phyloP scores from a whole-genome alignment of 2,329 filamentous ascomycete species.

The Xylaria sp. region DNA sequence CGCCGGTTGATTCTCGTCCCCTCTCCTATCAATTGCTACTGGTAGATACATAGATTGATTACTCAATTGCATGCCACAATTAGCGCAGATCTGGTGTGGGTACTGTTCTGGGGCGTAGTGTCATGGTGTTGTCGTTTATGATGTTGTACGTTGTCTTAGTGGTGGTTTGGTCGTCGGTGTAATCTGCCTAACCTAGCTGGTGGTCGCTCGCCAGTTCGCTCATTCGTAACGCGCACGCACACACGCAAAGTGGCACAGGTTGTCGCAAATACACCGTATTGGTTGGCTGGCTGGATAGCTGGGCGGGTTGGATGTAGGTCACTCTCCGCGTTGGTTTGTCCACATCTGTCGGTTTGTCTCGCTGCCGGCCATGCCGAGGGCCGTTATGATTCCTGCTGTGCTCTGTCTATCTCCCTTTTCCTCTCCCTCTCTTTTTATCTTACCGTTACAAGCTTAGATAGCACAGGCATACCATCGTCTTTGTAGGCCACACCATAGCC shows the following conservation, averaged over 20 bases:
- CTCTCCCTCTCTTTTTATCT: no score
- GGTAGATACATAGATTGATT: neutral
- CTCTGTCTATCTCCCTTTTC: neutral
- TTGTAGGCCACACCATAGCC: neutral
- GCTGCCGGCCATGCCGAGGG: conserved; percentile 26
- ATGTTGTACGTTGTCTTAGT: neutral
- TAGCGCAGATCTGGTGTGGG: no score
- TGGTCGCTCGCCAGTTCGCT: no score
- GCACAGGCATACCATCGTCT: no score
- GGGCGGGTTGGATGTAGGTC: no score
- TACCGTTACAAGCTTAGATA: no score
- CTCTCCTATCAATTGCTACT: neutral
- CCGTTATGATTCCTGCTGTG: neutral
- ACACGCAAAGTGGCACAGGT: neutral
- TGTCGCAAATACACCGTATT: neutral
- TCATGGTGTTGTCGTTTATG: neutral
- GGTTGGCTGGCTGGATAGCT: neutral
- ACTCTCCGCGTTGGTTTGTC: no score
- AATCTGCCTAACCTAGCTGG: no score
- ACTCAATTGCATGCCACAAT: no score
- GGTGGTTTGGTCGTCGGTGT: neutral
- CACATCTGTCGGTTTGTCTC: conserved; percentile 7
- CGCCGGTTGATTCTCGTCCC: neutral
- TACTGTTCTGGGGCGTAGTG: no score
- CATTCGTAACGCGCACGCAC: no score